These are phyloP conservation scores for Mycena vulgaris DNA, from an alignment of 768 basidiomycete species.

Conservation along the genomic window DNA sequence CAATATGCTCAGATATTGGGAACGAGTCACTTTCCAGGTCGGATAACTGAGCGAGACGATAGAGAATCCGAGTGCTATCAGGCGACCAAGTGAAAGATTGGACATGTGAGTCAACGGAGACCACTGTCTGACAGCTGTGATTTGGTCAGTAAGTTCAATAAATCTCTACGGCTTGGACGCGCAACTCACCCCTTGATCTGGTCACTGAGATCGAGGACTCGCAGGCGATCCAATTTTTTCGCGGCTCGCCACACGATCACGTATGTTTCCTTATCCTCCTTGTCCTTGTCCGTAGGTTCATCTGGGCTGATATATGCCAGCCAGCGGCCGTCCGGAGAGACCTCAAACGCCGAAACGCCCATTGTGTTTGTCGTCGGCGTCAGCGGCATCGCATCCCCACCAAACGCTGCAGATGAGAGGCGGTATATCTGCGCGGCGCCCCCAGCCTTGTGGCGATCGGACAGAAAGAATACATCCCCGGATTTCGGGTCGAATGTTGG, in stretches of 20 bases:
- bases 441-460: conserved; percentile 37
- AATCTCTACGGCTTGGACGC: too few relatives aligned
- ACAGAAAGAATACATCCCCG: conserved; percentile 36
- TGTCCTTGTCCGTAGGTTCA: conserved; percentile 34
- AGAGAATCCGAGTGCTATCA: conserved; percentile 30
- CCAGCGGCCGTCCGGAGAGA: conserved; percentile 36
- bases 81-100: conserved; percentile 32
- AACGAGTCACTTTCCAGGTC: conserved; percentile 25
- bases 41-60: conserved; percentile 11
- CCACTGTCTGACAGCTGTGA: conserved; percentile 10
- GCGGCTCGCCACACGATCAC: conserved; percentile 28
- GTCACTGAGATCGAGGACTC: conserved; percentile 28
- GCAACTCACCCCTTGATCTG: conserved; percentile 18
- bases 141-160: not conserved
- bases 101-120: conserved; percentile 24
- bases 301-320: conserved; percentile 33
- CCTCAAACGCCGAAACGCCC: conserved; percentile 18
- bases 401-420: conserved; percentile 20
- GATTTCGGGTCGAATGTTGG: conserved; percentile 32
- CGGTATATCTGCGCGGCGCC: conserved; percentile 30
- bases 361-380: conserved; percentile 21
- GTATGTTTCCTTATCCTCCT: conserved; percentile 28
- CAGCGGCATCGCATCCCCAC: conserved; percentile 31
- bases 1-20: conserved; percentile 27
- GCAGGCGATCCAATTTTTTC: conserved; percentile 22